Conservation (phyloP, 2,329 filamentous ascomycete genomes). For the Paecilomyces dactylethromorphus region DNA sequence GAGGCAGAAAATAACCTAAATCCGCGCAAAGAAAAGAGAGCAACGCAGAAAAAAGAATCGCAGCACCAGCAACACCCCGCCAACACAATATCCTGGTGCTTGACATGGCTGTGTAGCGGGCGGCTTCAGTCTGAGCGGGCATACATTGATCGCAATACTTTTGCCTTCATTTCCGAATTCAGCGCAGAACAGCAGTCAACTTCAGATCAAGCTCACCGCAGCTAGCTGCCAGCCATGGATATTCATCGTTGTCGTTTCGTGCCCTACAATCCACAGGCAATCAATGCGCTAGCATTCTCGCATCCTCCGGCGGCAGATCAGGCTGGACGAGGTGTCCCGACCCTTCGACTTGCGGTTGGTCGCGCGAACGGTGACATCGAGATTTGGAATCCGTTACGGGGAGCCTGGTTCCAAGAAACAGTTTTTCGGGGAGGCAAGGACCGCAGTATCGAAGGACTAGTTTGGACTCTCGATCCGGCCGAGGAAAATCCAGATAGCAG, state of each 20-base stretch:
- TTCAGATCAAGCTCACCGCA: constrained; percentile 7
- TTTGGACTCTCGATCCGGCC: constrained; percentile 83
- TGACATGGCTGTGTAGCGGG: constrained; percentile 17
- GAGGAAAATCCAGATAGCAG: constrained; percentile 53
- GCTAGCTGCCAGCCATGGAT: constrained; percentile 58
- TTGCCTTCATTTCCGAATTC: constrained; percentile 6
- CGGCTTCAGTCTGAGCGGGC: constrained; percentile 10
- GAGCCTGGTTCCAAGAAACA: constrained; percentile 83
- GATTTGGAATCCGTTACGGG: constrained; percentile 85
- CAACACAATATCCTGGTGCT: constrained; percentile 2
- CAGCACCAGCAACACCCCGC: constrained; percentile 14
- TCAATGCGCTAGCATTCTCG: constrained; percentile 92
- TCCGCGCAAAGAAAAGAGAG: constrained; percentile 6
- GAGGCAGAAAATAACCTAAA: constrained; percentile 22
- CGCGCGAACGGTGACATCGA: constrained; percentile 94
- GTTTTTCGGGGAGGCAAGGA: constrained; percentile 77
- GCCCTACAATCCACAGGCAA: constrained; percentile 80
- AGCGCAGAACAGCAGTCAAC: constrained; percentile 4
- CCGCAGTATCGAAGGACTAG: constrained; percentile 80
- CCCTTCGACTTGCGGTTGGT: constrained; percentile 76
- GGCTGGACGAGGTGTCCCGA: constrained; percentile 46
- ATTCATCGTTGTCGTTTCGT: constrained; percentile 97
- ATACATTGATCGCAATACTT: constrained; percentile 10
- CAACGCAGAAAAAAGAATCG: constrained; percentile 16
- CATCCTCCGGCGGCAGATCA: constrained; percentile 53